Evolutionary conservation across 2,329 filamentous ascomycete species (phyloP).

Genomic region (Diaporthe nobilis): DNA sequence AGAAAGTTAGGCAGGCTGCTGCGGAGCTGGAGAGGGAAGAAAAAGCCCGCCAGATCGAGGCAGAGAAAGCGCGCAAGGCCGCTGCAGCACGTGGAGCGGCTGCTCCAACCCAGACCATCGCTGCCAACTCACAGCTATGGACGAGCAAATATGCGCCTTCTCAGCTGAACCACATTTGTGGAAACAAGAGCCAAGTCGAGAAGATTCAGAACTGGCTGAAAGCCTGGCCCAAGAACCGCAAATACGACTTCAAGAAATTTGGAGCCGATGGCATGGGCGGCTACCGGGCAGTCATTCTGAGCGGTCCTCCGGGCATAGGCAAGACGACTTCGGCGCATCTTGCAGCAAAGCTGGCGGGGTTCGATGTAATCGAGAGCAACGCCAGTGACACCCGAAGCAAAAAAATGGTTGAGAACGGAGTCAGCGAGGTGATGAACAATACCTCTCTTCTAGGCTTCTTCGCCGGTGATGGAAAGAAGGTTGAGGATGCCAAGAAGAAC

Average conservation of each 20-base stretch:
- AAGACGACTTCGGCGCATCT: conserved; percentile 98
- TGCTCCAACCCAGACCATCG: conserved; percentile 53
- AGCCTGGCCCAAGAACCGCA: conserved; percentile 84
- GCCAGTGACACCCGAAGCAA: conserved; percentile 97
- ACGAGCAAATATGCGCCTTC: conserved; percentile 96
- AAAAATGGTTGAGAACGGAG: conserved; percentile 89
- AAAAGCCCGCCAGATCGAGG: conserved; percentile 67
- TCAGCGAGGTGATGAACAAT: conserved; percentile 94
- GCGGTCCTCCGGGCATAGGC: conserved; percentile 94
- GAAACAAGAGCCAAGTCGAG: conserved; percentile 92
- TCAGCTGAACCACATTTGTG: conserved; percentile 88
- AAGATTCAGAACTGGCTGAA: conserved; percentile 90
- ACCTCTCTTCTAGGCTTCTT: conserved; percentile 95
- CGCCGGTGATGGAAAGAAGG: conserved; percentile 83
- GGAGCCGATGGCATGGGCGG: conserved; percentile 88
- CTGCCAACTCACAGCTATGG: conserved; percentile 79
- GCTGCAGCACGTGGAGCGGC: conserved; percentile 60
- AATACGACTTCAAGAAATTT: conserved; percentile 83
- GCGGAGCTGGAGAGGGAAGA: conserved; percentile 90
- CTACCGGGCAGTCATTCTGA: conserved; percentile 92
- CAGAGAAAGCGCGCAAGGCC: conserved; percentile 68
- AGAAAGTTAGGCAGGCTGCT: conserved; percentile 84
- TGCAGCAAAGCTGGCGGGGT: conserved; percentile 92
- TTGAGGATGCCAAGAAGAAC: conserved; percentile 89
- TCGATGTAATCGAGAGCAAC: conserved; percentile 94